These are phyloP conservation scores for Mycena galopus DNA, from an alignment of 768 basidiomycete species.

Conservation along the genomic window DNA sequence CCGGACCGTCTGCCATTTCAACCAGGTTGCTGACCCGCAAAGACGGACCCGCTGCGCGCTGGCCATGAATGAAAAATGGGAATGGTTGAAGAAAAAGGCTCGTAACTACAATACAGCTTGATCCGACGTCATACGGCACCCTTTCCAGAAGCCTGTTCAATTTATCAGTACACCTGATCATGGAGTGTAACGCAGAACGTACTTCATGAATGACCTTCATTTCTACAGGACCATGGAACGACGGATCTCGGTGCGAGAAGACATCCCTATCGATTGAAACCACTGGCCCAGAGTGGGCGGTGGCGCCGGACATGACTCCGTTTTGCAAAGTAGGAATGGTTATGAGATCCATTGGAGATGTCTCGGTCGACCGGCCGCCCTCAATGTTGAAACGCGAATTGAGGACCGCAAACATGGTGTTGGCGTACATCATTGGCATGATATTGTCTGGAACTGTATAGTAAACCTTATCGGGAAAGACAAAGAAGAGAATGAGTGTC, in stretches of 20 bases:
- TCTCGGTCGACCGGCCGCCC: conserved; percentile 6
- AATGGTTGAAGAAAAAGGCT: neutral
- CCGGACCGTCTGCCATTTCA: too few relatives aligned
- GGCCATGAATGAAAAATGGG: too few relatives aligned
- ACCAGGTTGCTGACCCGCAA: neutral
- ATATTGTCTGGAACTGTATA: neutral
- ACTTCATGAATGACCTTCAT: conserved; percentile 1
- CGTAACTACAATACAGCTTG: neutral
- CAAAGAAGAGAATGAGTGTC: conserved; percentile 6
- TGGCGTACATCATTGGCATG: conserved; percentile 15
- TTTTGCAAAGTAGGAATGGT: neutral
- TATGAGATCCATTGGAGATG: neutral
- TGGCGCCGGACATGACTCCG: neutral
- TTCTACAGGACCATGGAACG: neutral
- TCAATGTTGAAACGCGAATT: conserved; percentile 12
- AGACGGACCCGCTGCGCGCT: neutral
- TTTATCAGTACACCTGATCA: neutral
- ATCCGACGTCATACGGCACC: neutral
- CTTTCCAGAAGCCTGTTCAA: neutral
- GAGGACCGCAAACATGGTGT: conserved; percentile 15
- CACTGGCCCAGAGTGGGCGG: neutral
- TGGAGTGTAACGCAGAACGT: neutral
- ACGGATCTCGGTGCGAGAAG: neutral
- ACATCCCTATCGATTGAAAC: neutral
- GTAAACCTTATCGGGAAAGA: neutral